Evolutionary conservation across 805 yeast genomes (phyloP).

Genomic region (Barnettozyma salicaria): DNA sequence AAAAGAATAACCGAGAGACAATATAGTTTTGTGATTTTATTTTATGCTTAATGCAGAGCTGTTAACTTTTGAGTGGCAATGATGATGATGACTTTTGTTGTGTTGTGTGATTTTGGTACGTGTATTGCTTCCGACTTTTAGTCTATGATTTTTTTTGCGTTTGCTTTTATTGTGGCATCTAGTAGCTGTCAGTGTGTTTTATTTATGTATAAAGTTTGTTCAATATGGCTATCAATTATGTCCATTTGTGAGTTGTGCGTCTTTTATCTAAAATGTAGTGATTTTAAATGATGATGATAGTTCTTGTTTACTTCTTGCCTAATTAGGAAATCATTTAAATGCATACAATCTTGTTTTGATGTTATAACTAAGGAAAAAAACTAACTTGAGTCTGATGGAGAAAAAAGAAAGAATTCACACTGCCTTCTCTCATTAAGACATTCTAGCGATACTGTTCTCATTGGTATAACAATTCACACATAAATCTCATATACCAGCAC

Average conservation of each 20-base stretch:
- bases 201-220: too few species aligned
- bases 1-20: conserved; percentile 3
- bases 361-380: too few species aligned
- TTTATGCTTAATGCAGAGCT: too few species aligned
- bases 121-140: too few species aligned
- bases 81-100: too few species aligned
- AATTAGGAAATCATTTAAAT: conserved; percentile 4
- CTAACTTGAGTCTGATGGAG: too few species aligned
- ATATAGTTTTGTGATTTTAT: background rate
- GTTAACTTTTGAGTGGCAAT: too few species aligned
- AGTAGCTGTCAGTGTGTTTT: too few species aligned
- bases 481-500: background rate
- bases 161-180: background rate
- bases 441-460: background rate
- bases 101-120: too few species aligned
- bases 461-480: background rate
- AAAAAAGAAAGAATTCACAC: too few species aligned
- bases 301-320: conserved; percentile 11
- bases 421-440: background rate
- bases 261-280: background rate
- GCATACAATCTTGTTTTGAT: too few species aligned
- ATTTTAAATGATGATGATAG: background rate
- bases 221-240: too few species aligned
- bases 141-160: background rate
- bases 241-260: conserved; percentile 2